phyloP scores from a whole-genome alignment of 2,329 filamentous ascomycete genomes.

The Aspergillus eucalypticola region DNA sequence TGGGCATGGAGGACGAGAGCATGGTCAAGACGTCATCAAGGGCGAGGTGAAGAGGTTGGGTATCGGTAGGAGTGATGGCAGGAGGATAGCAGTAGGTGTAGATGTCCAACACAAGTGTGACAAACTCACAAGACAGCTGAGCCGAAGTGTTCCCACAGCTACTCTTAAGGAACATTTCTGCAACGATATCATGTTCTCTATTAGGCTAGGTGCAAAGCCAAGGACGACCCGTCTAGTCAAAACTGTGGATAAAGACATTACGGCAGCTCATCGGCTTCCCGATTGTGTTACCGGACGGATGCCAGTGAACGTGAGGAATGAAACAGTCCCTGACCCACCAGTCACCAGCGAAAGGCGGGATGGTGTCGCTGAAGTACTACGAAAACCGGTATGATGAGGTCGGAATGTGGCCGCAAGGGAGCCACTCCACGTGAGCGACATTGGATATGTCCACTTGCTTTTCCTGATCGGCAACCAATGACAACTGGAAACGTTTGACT shows the following conservation, averaged over 20 bases:
- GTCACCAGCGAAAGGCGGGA: conserved; percentile 8
- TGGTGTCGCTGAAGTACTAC: not conserved
- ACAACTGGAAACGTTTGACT: not conserved
- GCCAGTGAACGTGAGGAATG: not conserved
- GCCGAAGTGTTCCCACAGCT: conserved; percentile 6
- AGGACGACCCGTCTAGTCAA: not conserved
- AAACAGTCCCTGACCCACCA: conserved; percentile 10
- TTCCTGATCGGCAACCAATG: not conserved
- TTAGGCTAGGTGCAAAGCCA: not conserved
- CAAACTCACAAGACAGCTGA: conserved; percentile 12
- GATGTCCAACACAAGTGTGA: not conserved
- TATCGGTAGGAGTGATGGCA: not conserved
- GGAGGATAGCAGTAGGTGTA: not conserved
- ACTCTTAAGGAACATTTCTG: conserved; percentile 12
- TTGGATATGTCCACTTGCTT: not conserved
- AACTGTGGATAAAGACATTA: conserved; percentile 1
- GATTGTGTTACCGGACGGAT: conserved; percentile 14
- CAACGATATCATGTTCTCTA: conserved; percentile 14
- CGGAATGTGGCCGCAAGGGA: conserved; percentile 6
- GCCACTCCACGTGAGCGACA: not conserved
- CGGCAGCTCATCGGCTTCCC: conserved; percentile 10
- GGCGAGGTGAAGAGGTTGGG: not conserved
- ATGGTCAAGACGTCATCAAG: not conserved
- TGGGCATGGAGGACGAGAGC: conserved; percentile 9
- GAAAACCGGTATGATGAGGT: conserved; percentile 3